phyloP scores from a whole-genome alignment of 306 rosid species.

The Benincasa hispida region DNA sequence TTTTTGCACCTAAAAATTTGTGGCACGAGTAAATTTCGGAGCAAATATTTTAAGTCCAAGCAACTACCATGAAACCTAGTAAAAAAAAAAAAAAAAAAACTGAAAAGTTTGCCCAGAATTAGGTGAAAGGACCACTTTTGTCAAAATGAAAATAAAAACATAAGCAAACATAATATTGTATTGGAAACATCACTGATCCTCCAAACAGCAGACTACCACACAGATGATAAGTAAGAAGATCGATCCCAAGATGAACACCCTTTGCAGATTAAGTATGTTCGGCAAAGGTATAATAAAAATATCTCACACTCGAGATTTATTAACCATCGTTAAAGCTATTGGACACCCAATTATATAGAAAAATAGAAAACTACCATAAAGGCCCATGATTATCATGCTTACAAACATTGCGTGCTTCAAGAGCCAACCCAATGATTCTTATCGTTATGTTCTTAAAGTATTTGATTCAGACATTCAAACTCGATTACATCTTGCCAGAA shows the following conservation, averaged over 20 bases:
- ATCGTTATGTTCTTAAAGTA: not conserved
- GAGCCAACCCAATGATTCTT: not conserved
- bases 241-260: not conserved
- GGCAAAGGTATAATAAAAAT: not conserved
- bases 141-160: not conserved
- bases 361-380: not conserved
- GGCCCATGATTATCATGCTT: not conserved
- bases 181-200: not conserved
- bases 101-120: too few relatives aligned
- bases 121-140: not conserved
- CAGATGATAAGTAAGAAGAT: not conserved
- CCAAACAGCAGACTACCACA: not conserved
- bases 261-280: not conserved
- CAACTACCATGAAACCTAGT: not conserved
- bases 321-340: not conserved
- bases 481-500: not conserved
- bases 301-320: too few relatives aligned
- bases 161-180: not conserved
- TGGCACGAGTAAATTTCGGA: slow-evolving; percentile 5
- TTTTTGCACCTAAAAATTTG: slow-evolving; percentile 42
- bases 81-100: not conserved
- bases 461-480: not conserved
- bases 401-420: not conserved
- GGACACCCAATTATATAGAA: not conserved
- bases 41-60: not conserved